phyloP scores from a whole-genome alignment of 257 asterid genomes.

The Misopates orontium region DNA sequence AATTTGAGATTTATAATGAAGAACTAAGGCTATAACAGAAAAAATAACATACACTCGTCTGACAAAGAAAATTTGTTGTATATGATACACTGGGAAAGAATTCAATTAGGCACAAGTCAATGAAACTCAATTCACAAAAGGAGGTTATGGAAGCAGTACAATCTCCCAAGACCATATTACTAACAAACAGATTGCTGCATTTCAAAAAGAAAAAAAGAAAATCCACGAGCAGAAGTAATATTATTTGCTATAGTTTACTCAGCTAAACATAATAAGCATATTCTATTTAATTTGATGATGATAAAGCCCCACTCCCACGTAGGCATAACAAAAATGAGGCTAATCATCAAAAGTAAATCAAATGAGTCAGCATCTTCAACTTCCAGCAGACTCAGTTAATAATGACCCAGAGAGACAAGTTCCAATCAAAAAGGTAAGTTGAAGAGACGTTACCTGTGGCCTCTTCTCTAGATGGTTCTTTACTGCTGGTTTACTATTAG shows the following conservation, averaged over 20 bases:
- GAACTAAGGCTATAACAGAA: neutral
- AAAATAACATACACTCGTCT: neutral
- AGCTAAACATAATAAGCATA: neutral
- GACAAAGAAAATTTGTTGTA: neutral
- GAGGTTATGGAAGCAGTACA: neutral
- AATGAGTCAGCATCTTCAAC: neutral
- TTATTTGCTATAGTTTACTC: neutral
- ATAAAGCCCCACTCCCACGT: neutral
- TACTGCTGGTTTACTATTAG: constrained; percentile 48
- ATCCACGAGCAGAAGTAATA: neutral
- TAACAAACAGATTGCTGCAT: neutral
- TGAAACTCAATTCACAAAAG: neutral
- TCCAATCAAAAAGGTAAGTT: neutral
- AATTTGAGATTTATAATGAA: constrained; percentile 6
- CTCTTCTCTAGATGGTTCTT: constrained; percentile 51
- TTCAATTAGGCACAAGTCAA: neutral
- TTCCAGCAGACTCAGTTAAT: neutral
- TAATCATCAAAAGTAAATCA: neutral
- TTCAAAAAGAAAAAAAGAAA: neutral
- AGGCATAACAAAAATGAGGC: neutral
- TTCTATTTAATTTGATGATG: neutral
- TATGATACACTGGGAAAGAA: neutral
- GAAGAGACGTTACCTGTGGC: constrained; percentile 44
- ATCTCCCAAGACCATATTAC: neutral
- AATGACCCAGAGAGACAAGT: constrained; percentile 8